Base-by-base conservation (phyloP, 306 rosid genomes). In the Cucurbita pepo region DNA sequence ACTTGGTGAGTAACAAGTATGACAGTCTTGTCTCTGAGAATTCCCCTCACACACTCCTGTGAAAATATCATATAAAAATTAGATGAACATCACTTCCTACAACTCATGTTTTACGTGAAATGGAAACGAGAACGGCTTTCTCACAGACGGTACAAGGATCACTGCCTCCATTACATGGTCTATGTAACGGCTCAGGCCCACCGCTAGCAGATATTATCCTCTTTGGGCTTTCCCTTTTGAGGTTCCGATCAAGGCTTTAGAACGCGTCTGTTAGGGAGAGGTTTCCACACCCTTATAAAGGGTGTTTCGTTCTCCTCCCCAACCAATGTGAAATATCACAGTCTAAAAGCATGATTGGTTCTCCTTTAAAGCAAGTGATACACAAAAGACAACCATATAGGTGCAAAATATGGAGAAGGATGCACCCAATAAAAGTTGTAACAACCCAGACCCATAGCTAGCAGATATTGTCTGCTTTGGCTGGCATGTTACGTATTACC, bases 1-100 rank as follows among this genome's bases (percentile, higher is more conserved):
- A 94, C 97, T 91, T 94, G 99, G 74, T 94, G 99, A 37, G 99
- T 94, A 8, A 94, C 99, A 19, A 94, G 91, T 78, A 90, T 61
- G 74, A 94, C 5, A 7, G 97, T 94, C 88, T 89, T 94, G 76
- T 84, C 86, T 79, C 82, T 94, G 56, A 94, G 87, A 34, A 69
- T 83, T 57, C 97, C 97, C 77, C 89, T 91, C 72, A 87, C 99
- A 37, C 99, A 94, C 82, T 94, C 97, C 99, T 94, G 84, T 8
- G 52, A 72, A 81, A 61, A 43, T 44, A 41, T 54, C 64, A 59
- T 13, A 41, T 36, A 58, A 5, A 79, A 56, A 56, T 50, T 5
- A 63, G 36, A 58, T 43, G 22, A 51, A 41, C 16, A 18, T 64
- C 36, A 43, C 34, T 30, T 30, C 34, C 34, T 30, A 30, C 34